A percentile compares a stretch with the other conserved stretches of the same genome.
Evolutionary conservation across 345 rosid species (phyloP).

Genomic region (sweet orange (Citrus sinensis)): DVS_A1.0 CM039164.1:27640001-27640500

Average conservation of each 20-base stretch:
- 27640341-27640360: constrained; percentile 49
- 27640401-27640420: constrained; percentile 65
- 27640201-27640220: constrained; percentile 55
- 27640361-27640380: constrained; percentile 40
- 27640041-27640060: constrained; percentile 54
- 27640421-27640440: constrained; percentile 79
- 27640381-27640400: constrained; percentile 44
- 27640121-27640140: constrained; percentile 54
- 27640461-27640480: constrained; percentile 43
- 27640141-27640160: constrained; percentile 42
- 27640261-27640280: constrained; percentile 41
- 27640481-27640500: constrained; percentile 36
- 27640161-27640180: constrained; percentile 42
- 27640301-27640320: constrained; percentile 56
- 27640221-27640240: constrained; percentile 51
- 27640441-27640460: constrained; percentile 58
- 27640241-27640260: constrained; percentile 34
- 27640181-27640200: constrained; percentile 52
- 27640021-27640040: constrained; percentile 51
- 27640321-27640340: constrained; percentile 45
- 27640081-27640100: constrained; percentile 48
- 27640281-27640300: constrained; percentile 41
- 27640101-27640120: constrained; percentile 52
- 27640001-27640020: constrained; percentile 52
- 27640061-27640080: constrained; percentile 43